phyloP scores from a whole-genome alignment of 768 basidiomycete species.

The Termitomyces sp. region DNA sequence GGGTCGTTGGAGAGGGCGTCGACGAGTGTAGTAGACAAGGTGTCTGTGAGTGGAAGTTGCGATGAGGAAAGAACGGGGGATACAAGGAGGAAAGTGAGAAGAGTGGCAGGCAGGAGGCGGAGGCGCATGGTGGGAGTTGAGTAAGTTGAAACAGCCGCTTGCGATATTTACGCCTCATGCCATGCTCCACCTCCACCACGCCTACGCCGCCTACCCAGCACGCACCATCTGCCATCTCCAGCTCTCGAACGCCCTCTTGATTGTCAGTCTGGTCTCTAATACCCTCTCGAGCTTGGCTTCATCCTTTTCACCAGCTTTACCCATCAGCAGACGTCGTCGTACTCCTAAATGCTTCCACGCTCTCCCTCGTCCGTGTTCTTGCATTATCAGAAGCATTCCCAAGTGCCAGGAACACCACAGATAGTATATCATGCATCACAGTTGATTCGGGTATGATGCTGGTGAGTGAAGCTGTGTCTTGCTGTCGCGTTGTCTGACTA shows the following conservation, averaged over 20 bases:
- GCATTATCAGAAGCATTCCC: slow-evolving; percentile 83
- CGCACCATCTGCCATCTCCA: slow-evolving; percentile 51
- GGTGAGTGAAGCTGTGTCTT: slow-evolving; percentile 29
- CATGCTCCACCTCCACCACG: slow-evolving; percentile 37
- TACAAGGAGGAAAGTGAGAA: slow-evolving; percentile 22
- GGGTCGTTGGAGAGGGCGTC: slow-evolving; percentile 71
- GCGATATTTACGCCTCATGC: not conserved
- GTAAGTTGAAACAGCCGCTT: not conserved
- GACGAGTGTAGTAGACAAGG: slow-evolving; percentile 56
- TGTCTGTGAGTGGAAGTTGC: slow-evolving; percentile 24
- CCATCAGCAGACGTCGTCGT: slow-evolving; percentile 66
- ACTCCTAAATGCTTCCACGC: slow-evolving; percentile 63
- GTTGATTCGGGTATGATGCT: slow-evolving; percentile 80
- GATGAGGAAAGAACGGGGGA: slow-evolving; percentile 22
- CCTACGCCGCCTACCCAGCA: slow-evolving; percentile 43
- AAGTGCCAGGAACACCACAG: slow-evolving; percentile 34
- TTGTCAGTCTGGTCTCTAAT: slow-evolving; percentile 39
- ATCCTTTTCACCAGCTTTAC: slow-evolving; percentile 46
- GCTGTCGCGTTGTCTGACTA: slow-evolving; percentile 11
- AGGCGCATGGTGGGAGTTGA: slow-evolving; percentile 13
- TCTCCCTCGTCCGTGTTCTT: slow-evolving; percentile 62
- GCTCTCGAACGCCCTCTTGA: slow-evolving; percentile 47
- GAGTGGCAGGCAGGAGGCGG: slow-evolving; percentile 12
- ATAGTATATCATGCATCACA: slow-evolving; percentile 52
- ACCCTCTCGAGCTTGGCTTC: slow-evolving; percentile 9